These are phyloP conservation scores for Pseudogymnoascus sp. DNA, from an alignment of 2,329 filamentous ascomycete species.

Conservation along the genomic window DNA sequence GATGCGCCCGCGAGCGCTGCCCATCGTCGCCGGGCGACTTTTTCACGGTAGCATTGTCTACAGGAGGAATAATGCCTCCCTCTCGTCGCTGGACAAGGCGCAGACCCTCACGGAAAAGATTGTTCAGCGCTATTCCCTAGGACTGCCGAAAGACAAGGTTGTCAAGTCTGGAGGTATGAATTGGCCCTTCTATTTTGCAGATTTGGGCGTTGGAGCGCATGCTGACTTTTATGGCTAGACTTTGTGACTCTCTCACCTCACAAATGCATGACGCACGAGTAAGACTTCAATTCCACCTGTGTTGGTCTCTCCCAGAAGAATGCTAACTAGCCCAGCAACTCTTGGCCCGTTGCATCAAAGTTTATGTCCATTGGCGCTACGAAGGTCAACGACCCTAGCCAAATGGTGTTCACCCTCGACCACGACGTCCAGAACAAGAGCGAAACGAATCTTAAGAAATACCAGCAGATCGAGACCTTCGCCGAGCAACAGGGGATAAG, in stretches of 20 bases:
- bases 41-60: conserved; percentile 2
- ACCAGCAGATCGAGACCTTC: conserved; percentile 72
- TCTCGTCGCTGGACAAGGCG: conserved; percentile 27
- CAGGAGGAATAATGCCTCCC: conserved; percentile 11
- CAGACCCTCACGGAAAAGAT: conserved; percentile 93
- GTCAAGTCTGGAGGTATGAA: conserved; percentile 52
- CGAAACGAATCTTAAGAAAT: conserved; percentile 74
- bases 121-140: conserved; percentile 73
- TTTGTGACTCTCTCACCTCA: conserved; percentile 70
- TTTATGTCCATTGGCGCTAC: conserved; percentile 78
- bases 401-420: conserved; percentile 78
- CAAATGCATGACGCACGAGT: conserved; percentile 75
- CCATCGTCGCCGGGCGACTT: neutral
- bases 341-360: conserved; percentile 64
- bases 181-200: neutral
- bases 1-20: neutral
- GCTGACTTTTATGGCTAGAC: conserved; percentile 39
- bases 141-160: conserved; percentile 63
- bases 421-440: conserved; percentile 83
- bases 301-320: neutral
- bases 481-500: conserved; percentile 67
- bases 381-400: conserved; percentile 59
- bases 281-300: neutral
- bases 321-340: conserved; percentile 42
- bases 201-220: neutral